phyloP scores from a whole-genome alignment of 768 basidiomycete genomes.

The Amyloporia xantha region DNA sequence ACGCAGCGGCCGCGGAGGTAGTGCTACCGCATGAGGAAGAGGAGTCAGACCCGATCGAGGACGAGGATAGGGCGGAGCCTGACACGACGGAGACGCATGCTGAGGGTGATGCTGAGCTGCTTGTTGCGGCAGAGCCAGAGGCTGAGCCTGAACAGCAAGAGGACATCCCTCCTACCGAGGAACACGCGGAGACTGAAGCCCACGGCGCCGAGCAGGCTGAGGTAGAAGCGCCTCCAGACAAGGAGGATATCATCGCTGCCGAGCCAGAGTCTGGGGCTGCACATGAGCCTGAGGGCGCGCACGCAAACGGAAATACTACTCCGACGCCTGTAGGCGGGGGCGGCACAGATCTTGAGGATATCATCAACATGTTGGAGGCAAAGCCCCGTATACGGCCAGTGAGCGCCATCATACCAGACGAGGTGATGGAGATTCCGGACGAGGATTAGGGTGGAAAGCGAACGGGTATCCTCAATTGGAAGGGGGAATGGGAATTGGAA shows the following conservation, averaged over 20 bases:
- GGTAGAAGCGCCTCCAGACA: neutral
- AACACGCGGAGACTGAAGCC: constrained; percentile 5
- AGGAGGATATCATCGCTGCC: neutral
- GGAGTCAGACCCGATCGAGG: constrained; percentile 1
- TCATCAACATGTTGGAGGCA: constrained; percentile 60
- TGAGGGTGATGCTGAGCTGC: constrained; percentile 12
- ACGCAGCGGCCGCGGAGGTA: constrained; percentile 5
- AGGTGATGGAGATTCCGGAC: constrained; percentile 42
- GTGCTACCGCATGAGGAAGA: constrained; percentile 10
- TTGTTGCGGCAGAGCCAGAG: constrained; percentile 2
- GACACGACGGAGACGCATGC: neutral
- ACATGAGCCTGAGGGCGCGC: constrained; percentile 12
- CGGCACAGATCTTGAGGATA: constrained; percentile 50
- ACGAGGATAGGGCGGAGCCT: constrained; percentile 7
- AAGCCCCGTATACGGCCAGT: constrained; percentile 8
- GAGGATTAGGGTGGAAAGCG: constrained; percentile 49
- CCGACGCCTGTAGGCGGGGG: constrained; percentile 2
- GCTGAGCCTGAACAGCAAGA: constrained; percentile 7
- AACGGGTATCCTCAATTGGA: too few species aligned
- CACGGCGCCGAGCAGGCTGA: constrained; percentile 1
- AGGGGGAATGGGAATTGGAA: too few species aligned
- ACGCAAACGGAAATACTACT: constrained; percentile 15
- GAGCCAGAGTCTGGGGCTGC: constrained; percentile 5
- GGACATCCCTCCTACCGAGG: constrained; percentile 8
- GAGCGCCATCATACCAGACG: constrained; percentile 16